These are phyloP conservation scores for Spinacia oleracea DNA, from an alignment of 179 eudicot genomes.

Conservation along the genomic window DNA sequence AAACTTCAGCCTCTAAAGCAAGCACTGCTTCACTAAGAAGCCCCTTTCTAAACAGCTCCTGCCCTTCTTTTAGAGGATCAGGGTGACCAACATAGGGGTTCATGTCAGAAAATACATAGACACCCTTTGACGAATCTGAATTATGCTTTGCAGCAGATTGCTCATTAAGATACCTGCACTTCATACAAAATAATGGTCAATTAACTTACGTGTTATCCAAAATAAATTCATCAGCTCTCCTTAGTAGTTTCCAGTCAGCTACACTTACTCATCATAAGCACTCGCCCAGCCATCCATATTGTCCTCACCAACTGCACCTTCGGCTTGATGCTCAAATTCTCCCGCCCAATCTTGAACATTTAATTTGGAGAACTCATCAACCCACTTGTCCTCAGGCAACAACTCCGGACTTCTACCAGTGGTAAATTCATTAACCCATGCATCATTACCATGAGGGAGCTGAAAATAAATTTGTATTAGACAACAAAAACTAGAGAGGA, in stretches of 20 bases:
- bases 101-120: conserved; percentile 85
- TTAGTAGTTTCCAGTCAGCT: background rate
- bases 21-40: conserved; percentile 98
- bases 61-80: conserved; percentile 95
- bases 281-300: conserved; percentile 73
- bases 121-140: conserved; percentile 59
- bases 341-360: conserved; percentile 92
- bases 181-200: background rate
- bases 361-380: conserved; percentile 80
- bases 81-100: conserved; percentile 97
- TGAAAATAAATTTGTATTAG: conserved; percentile 34
- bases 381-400: conserved; percentile 74
- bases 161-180: conserved; percentile 69
- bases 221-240: background rate
- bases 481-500: background rate
- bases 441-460: conserved; percentile 57
- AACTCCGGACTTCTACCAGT: conserved; percentile 53
- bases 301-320: conserved; percentile 61
- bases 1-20: conserved; percentile 97
- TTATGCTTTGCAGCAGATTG: conserved; percentile 61
- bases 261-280: conserved; percentile 94
- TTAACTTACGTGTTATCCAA: background rate
- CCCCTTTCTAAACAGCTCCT: conserved; percentile 87
- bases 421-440: conserved; percentile 80
- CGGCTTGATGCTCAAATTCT: conserved; percentile 83